A percentile compares a stretch with the other conserved stretches of the same genome.
Conservation (phyloP, 371 early-diverging fungal species). For the Circinella minor region DNA sequence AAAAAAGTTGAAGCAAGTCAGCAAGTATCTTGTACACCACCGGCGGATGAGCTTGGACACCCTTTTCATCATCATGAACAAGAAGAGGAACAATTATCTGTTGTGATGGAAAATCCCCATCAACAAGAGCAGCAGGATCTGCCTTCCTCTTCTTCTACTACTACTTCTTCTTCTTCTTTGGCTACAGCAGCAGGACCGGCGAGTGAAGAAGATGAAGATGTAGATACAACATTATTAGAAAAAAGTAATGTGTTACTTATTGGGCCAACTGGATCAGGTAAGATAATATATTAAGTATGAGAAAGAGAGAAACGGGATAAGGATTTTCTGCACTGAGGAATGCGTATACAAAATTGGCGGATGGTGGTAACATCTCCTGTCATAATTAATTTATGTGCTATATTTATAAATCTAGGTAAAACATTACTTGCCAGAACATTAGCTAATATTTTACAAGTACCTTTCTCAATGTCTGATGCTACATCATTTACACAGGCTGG, state of each 20-base stretch:
- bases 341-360: too few relatives aligned
- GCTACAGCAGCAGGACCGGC: constrained; percentile 9
- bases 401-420: constrained; percentile 63
- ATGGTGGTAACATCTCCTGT: too few relatives aligned
- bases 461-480: constrained; percentile 93
- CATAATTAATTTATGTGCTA: too few relatives aligned
- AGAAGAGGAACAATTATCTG: constrained; percentile 15
- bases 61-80: constrained; percentile 11
- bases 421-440: constrained; percentile 86
- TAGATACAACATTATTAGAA: constrained; percentile 63
- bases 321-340: too few relatives aligned
- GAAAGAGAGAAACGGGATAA: neutral
- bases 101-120: constrained; percentile 5
- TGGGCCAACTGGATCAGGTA: constrained; percentile 88
- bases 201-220: constrained; percentile 14
- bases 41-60: constrained; percentile 15
- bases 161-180: neutral
- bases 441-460: constrained; percentile 86
- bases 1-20: neutral
- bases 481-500: constrained; percentile 94
- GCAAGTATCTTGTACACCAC: neutral
- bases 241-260: constrained; percentile 89
- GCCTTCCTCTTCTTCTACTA: neutral
- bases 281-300: constrained; percentile 27
- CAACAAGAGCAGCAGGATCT: constrained; percentile 5